Conservation (phyloP, 75 land plant genomes). For the Isoetes taiwanensis region DNA sequence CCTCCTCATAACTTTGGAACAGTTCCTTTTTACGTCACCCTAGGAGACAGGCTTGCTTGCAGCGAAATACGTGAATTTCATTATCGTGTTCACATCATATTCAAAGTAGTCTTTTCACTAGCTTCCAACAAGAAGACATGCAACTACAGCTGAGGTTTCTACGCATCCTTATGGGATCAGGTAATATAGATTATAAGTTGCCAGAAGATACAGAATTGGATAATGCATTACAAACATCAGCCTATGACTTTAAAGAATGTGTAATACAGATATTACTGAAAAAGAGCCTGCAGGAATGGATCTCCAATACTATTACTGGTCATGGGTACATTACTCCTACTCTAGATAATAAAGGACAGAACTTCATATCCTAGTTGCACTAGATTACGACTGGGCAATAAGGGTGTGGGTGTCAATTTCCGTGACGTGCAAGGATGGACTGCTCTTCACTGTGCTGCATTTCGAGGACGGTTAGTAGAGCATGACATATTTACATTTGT, state of each 20-base stretch:
- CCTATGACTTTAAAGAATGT: constrained; percentile 27
- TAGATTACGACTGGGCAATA: constrained; percentile 87
- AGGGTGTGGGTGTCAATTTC: constrained; percentile 66
- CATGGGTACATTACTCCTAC: constrained; percentile 68
- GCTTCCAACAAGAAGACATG: constrained; percentile 47
- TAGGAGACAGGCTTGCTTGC: constrained; percentile 68
- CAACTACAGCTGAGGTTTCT: constrained; percentile 45
- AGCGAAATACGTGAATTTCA: constrained; percentile 91
- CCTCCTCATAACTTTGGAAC: constrained; percentile 49
- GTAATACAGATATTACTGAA: constrained; percentile 45
- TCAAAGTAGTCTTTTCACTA: too few species aligned
- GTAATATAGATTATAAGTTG: too few species aligned
- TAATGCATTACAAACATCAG: too few species aligned
- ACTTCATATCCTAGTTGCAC: constrained; percentile 75
- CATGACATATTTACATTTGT: not conserved
- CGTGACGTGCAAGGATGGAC: constrained; percentile 91
- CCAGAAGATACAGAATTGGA: too few species aligned
- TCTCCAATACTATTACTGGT: constrained; percentile 39
- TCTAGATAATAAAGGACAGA: constrained; percentile 57
- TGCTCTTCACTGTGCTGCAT: constrained; percentile 96
- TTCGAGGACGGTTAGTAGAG: constrained; percentile 58
- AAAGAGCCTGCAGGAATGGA: constrained; percentile 50
- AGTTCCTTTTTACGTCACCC: constrained; percentile 73
- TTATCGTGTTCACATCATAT: too few species aligned
- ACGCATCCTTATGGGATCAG: too few species aligned